These are phyloP conservation scores for Fusarium sp. DNA, from an alignment of 2,329 filamentous ascomycete genomes.

Conservation along the genomic window DNA sequence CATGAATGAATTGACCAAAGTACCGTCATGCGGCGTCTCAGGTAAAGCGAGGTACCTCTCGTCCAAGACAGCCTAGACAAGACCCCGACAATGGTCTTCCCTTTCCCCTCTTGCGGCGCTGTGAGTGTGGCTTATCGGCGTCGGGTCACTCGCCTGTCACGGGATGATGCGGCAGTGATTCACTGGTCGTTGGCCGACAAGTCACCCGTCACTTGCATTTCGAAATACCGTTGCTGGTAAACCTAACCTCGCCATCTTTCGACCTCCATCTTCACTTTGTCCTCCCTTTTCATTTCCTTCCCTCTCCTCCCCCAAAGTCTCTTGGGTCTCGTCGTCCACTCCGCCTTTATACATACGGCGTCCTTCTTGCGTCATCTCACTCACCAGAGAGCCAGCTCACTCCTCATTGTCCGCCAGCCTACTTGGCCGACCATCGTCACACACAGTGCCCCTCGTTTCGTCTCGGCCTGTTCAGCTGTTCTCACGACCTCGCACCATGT, in stretches of 20 bases:
- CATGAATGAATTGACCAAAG: constrained; percentile 2
- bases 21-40: constrained; percentile 18
- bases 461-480: constrained; percentile 13
- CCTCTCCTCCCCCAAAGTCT: constrained; percentile 4
- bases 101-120: constrained; percentile 1
- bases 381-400: constrained; percentile 14
- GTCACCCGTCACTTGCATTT: constrained; percentile 40
- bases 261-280: constrained; percentile 27
- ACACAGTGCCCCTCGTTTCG: constrained; percentile 38
- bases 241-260: constrained; percentile 22
- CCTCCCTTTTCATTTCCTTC: constrained; percentile 7
- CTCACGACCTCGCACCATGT: constrained; percentile 58
- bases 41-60: constrained; percentile 28
- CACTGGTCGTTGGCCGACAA: constrained; percentile 43
- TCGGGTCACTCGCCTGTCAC: constrained; percentile 43
- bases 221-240: constrained; percentile 33
- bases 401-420: constrained; percentile 8
- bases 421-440: constrained; percentile 24
- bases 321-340: constrained; percentile 6
- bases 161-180: constrained; percentile 49
- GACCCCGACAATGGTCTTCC: neutral
- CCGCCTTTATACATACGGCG: constrained; percentile 11
- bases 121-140: constrained; percentile 44
- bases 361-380: constrained; percentile 40
- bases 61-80: neutral